Conservation (phyloP, 192 early-diverging fungal species). For the Rhizoclosmatium globosum region DNA sequence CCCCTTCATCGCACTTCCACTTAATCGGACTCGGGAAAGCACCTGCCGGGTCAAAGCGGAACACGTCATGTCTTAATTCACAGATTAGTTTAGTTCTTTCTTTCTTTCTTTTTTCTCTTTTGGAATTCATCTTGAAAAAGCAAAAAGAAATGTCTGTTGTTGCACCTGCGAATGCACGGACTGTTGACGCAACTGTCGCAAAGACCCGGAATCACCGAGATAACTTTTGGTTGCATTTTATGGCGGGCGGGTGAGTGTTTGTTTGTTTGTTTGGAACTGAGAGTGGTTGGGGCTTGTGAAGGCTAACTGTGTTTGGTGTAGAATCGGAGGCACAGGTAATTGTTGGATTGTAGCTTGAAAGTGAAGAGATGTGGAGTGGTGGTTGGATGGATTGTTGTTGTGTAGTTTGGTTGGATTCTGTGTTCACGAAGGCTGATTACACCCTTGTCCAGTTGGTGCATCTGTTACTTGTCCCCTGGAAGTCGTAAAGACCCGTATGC, state of each 20-base stretch:
- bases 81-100: too few relatives aligned
- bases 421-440: background rate
- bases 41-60: too few relatives aligned
- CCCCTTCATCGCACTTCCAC: too few relatives aligned
- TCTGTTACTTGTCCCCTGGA: conserved; percentile 90
- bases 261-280: background rate
- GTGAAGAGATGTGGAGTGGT: background rate
- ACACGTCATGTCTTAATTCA: too few relatives aligned
- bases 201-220: background rate
- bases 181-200: background rate
- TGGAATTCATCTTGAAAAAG: too few relatives aligned
- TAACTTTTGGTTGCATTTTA: conserved; percentile 61
- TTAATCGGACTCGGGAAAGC: too few relatives aligned
- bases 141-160: too few relatives aligned
- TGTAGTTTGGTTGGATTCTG: background rate
- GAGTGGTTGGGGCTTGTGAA: background rate
- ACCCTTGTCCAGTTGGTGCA: conserved; percentile 72
- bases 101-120: too few relatives aligned
- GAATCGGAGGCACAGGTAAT: conserved; percentile 38
- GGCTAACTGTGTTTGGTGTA: background rate
- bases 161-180: too few relatives aligned
- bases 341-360: background rate
- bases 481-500: conserved; percentile 93
- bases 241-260: conserved; percentile 70
- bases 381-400: too few relatives aligned